Evolutionary conservation across 768 basidiomycete species (phyloP), one percentile per base, ranked within the genome.

Genomic region (Calocybe cyanea): DNA sequence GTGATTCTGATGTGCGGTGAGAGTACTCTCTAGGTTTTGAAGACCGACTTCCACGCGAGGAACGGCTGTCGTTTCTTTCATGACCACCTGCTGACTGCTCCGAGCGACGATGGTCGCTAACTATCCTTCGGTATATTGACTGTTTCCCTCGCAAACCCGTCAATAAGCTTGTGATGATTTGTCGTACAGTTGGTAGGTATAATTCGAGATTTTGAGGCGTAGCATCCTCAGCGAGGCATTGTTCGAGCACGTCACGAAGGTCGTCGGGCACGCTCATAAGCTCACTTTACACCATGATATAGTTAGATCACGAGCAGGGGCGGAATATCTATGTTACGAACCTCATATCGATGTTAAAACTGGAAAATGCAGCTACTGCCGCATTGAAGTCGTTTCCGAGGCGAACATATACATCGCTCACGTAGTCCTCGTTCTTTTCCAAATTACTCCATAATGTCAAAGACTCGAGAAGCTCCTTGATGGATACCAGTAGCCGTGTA

Each of bases 341-440:
- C 95, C 76, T 72, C 87, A 98, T 97, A 50, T 87, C 81, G 48
- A 99, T 94, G 50, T 84, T 82, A 54, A 85, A 92, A 10, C 77
- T 71, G 2, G 78, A 77, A 62, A 99, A 99, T 1, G 93, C 92
- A 43, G 85, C 80, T 31, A 94, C 90, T 8, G 93, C 93, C 13
- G 81, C 79, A 60, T 97, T 97, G 73, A 99, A 98, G 61, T 96
- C 94, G 65, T 98, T 97, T 18, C 96, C 96, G 18, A 99, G 74
- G 44, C 83, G 81, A 43, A 99, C 96, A 65, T 99, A 99, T 43
- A 96, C 89, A 64, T 97, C 92, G 74, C 93, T 96, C 61, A 99
- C 92, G 54, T 88, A 75, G 34, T 65, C 68, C 61, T 95, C 92
- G 46, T 81, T 73, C 56, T 87, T 75, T 56, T 81, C 75, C 49